Evolutionary conservation across 2,329 filamentous ascomycete genomes (phyloP).

Genomic region (Chrysosporium keratinophilum): DNA sequence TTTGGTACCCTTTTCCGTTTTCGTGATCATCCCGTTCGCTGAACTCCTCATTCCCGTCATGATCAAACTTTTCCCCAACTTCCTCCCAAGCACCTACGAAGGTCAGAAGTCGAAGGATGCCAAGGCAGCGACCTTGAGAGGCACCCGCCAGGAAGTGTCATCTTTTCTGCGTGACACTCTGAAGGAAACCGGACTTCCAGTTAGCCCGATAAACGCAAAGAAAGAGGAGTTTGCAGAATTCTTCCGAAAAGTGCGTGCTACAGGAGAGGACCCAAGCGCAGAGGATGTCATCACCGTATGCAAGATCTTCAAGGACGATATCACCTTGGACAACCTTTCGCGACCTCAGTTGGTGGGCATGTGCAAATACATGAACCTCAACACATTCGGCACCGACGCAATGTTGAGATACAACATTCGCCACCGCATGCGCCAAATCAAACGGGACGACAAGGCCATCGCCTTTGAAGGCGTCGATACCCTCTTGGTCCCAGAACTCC

Average conservation of each 20-base stretch:
- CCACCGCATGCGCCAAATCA: constrained; percentile 98
- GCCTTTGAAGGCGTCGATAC: constrained; percentile 87
- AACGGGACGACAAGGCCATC: constrained; percentile 92
- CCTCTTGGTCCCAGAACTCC: constrained; percentile 84
- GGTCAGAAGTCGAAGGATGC: constrained; percentile 79
- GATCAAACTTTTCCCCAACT: constrained; percentile 89
- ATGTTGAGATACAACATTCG: constrained; percentile 96
- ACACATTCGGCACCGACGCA: constrained; percentile 92
- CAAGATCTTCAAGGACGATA: constrained; percentile 96
- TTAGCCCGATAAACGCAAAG: constrained; percentile 73
- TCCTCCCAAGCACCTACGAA: constrained; percentile 95
- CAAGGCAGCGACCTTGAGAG: constrained; percentile 70
- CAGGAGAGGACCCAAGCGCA: constrained; percentile 76
- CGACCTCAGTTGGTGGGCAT: constrained; percentile 92
- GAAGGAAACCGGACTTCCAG: constrained; percentile 81
- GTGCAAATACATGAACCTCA: constrained; percentile 96
- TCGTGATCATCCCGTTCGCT: constrained; percentile 92
- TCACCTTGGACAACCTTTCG: constrained; percentile 94
- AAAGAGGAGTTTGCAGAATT: constrained; percentile 92
- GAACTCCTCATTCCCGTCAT: constrained; percentile 86
- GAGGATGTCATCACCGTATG: constrained; percentile 97
- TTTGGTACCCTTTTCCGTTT: constrained; percentile 89
- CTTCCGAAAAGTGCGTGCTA: constrained; percentile 89
- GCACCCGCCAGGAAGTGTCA: constrained; percentile 88
- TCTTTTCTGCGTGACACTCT: constrained; percentile 78